Evolutionary conservation across 345 rosid genomes (phyloP), one percentile per base, ranked within the genome.

Genomic region (Eucalyptus caleyi): DNA sequence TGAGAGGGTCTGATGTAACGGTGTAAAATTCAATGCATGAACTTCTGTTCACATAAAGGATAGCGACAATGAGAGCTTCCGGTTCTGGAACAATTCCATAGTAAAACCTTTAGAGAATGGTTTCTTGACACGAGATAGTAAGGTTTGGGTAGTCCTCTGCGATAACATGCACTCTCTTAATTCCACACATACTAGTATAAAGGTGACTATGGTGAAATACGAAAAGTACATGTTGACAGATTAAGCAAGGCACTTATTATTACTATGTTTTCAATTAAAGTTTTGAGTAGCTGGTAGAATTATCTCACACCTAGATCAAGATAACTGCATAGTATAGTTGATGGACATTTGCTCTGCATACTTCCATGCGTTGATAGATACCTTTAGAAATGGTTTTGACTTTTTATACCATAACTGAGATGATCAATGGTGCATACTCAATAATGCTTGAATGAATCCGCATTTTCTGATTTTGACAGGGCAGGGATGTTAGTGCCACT

Each of bases 381-480:
- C 47, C 2, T 11, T 21, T 77, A 37, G 13, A 23, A 44, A 21
- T 37, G 27, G 83, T 37, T 77, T 77, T 37, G 47, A 77, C 42
- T 77, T 77, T 77, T 77, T 12, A 77, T 40, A 37, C 47, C 27
- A 77, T 77, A 77, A 37, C 16, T 77, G 45, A 77, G 83, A 40
- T 60, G 3, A 14, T 86, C 11, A 32, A 34, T 51, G 11, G 1
- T 24, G 62, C 15, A 3, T 51, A 56, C n/a, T 86, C 30, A 14
- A 86, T 19, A 50, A 56, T 34, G 47, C 18, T 51, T 34, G 88
- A 40, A 40, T 86, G 27, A 51, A 26, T 16, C 12, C 2, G 65
- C 26, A 12, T 11, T 27, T n/a, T 23, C 85, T 15, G n/a, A 69
- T n/a, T 49, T 86, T 69, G 42, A 56, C 94, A 98, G 99, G 94